These are phyloP conservation scores for Pseudogymnoascus sp. DNA, from an alignment of 2,329 filamentous ascomycete species.

Conservation along the genomic window DNA sequence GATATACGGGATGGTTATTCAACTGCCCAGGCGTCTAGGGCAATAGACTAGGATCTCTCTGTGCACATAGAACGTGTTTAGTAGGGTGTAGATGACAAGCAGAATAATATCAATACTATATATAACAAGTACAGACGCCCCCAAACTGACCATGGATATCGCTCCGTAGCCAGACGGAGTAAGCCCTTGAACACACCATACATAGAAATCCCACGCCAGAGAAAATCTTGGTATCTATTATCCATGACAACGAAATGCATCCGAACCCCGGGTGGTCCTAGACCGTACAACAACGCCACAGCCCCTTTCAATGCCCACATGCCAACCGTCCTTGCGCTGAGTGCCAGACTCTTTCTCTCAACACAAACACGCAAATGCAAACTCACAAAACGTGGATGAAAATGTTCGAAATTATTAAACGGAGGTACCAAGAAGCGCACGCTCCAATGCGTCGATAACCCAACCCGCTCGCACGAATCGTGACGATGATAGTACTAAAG, in stretches of 20 bases:
- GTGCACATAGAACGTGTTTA: neutral
- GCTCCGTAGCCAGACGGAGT: conserved; percentile 4
- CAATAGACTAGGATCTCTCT: neutral
- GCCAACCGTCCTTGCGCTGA: neutral
- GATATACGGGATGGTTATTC: neutral
- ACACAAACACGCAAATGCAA: neutral
- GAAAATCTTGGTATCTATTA: conserved; percentile 5
- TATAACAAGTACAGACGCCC: conserved; percentile 1
- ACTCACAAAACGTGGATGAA: neutral
- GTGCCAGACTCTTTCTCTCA: neutral
- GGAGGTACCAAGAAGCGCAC: neutral
- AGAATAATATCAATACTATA: conserved; percentile 8
- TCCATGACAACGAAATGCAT: neutral
- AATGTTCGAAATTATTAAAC: neutral
- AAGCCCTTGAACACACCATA: neutral
- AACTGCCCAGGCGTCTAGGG: neutral
- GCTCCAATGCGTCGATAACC: neutral
- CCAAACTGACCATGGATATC: neutral
- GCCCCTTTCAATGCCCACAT: neutral
- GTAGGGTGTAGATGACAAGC: neutral
- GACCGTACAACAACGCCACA: neutral
- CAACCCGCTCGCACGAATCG: neutral
- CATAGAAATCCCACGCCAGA: neutral
- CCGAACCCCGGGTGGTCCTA: neutral
- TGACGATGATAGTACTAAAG: conserved; percentile 1